phyloP scores from a whole-genome alignment of 1,284 basidiomycete genomes.

The Ustilago cynodontis region DNA sequence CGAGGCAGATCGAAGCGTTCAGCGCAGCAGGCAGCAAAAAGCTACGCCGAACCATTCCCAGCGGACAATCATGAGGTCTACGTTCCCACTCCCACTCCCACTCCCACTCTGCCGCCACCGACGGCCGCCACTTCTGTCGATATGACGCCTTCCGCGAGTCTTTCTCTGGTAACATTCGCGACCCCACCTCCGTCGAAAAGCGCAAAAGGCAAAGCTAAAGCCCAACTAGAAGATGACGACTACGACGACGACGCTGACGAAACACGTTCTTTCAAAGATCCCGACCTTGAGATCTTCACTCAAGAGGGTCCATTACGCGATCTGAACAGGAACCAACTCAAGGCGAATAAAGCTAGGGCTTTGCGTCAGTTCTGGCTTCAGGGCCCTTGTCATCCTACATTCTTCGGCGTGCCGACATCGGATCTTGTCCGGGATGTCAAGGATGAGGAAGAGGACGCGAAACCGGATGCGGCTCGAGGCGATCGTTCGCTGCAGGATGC shows the following conservation, averaged over 20 bases:
- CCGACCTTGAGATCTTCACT: conserved; percentile 25
- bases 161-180: neutral
- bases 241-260: conserved; percentile 20
- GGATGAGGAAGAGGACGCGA: conserved; percentile 4
- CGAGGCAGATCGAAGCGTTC: neutral
- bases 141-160: neutral
- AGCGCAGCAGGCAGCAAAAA: neutral
- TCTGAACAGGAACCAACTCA: conserved; percentile 16
- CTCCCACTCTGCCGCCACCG: neutral
- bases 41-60: neutral
- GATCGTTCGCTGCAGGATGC: neutral
- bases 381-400: conserved; percentile 25
- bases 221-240: conserved; percentile 9
- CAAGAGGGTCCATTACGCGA: conserved; percentile 18
- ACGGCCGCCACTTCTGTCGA: neutral
- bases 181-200: neutral
- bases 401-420: conserved; percentile 26
- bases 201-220: conserved; percentile 23
- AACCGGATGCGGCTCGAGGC: neutral
- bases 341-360: conserved; percentile 21
- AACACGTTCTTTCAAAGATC: conserved; percentile 7
- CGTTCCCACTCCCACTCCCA: neutral
- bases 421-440: neutral
- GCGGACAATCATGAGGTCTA: neutral
- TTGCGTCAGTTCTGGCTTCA: conserved; percentile 36